Evolutionary conservation across 345 rosid species (phyloP), one percentile per base, ranked within the genome.

Genomic region (Lumnitzera littorea): DNA sequence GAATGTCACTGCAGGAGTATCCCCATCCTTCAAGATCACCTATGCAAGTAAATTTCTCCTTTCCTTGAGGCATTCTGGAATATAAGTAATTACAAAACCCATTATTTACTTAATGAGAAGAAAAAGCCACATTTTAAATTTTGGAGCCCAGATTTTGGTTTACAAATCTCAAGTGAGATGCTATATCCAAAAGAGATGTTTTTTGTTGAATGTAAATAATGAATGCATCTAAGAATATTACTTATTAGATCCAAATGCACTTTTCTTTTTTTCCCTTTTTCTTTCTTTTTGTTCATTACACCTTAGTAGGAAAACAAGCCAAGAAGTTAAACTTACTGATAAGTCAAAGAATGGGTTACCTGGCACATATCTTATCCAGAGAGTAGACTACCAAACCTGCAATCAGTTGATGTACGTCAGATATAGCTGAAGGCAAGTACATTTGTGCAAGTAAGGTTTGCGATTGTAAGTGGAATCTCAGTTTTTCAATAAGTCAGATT

Each of bases 21-120:
- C 95, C 97, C 98, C 98, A 89, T 51, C 90, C 97, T 72, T 81
- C 69, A 11, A 92, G 83, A 85, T 89, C 98, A 48, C 58, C 96
- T 23, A 89, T 82, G 36, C 63, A 23, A 58, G 78, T 62, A 65
- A 87, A 89, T 61, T 85, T 89, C 64, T 92, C 97, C 79, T 85
- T 66, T 53, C 96, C 97, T 61, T 60, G 64, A 11, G 90, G 91
- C 90, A 92, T 82, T 62, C 98, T 89, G 69, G 29, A 36, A 55
- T 47, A 67, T 52, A 47, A 51, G 41, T 20, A 7, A 48, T 52
- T 49, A 64, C 3, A 14, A 14, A 56, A 57, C 20, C 43, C 9
- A 36, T 1, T 9, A 0, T 36, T 36, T 36, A 36, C 0, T 36
- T 9, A 2, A 36, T 36, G 43, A 36, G 43, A 36, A 36, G 43